Conservation (phyloP, 345 rosid genomes). For the Psidium guajava region DNA sequence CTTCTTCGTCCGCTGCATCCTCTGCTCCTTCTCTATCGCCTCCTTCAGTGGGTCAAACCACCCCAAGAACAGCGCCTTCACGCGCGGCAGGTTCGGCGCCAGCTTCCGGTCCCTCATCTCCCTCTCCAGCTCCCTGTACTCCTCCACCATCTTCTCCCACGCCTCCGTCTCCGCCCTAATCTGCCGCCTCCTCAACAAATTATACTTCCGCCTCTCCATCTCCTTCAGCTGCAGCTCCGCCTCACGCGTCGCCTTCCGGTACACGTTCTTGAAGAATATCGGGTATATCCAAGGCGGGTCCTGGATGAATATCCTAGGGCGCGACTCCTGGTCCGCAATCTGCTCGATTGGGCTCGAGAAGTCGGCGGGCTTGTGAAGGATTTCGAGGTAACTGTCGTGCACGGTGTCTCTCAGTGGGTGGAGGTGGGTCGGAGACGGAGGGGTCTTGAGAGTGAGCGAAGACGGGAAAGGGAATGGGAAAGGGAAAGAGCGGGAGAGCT, state of each 20-base stretch:
- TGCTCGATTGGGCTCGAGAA: slow-evolving; percentile 1
- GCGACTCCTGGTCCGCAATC: slow-evolving; percentile 6
- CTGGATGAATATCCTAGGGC: slow-evolving; percentile 39
- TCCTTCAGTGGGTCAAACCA: slow-evolving; percentile 87
- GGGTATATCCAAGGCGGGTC: slow-evolving; percentile 85
- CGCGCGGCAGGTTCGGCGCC: slow-evolving; percentile 78
- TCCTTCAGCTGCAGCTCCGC: slow-evolving; percentile 40
- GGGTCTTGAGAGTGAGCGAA: slow-evolving; percentile 13
- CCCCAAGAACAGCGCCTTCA: slow-evolving; percentile 72
- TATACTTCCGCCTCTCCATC: slow-evolving; percentile 48
- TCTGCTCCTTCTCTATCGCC: slow-evolving; percentile 70
- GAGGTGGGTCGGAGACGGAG: slow-evolving; percentile 15
- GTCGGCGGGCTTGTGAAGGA: slow-evolving; percentile 21
- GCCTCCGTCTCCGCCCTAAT: slow-evolving; percentile 86
- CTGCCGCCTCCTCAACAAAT: slow-evolving; percentile 63
- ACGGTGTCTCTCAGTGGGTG: slow-evolving; percentile 14
- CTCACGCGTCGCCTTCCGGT: slow-evolving; percentile 25
- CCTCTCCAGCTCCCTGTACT: slow-evolving; percentile 60
- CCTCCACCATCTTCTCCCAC: slow-evolving; percentile 76
- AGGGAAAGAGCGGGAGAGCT: neutral
- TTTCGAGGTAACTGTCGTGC: slow-evolving; percentile 28
- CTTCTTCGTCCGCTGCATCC: slow-evolving; percentile 39
- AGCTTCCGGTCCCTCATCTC: slow-evolving; percentile 71
- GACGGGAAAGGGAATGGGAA: slow-evolving; percentile 14
- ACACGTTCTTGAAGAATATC: slow-evolving; percentile 48